Percentiles rank a stretch among this genome's conserved stretches.
phyloP scores from a whole-genome alignment of 345 rosid genomes.

The Punica granatum region DNA sequence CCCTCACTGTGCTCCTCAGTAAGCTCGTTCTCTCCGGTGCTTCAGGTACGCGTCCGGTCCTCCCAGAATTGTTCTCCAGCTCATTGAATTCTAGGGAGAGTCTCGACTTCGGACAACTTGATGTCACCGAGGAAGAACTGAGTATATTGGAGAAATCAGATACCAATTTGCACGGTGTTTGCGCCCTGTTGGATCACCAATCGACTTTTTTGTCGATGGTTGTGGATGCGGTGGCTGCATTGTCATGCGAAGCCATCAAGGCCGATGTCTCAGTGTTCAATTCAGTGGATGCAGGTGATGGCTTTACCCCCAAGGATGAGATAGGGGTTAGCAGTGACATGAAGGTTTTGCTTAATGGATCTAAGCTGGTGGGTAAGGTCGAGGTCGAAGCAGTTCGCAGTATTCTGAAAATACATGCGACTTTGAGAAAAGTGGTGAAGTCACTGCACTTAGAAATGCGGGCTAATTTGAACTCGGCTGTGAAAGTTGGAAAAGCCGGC shows the following conservation, averaged over 20 bases:
- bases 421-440: conserved; percentile 50
- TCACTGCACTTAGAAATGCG: conserved; percentile 45
- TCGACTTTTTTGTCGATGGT: conserved; percentile 38
- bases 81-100: conserved; percentile 18
- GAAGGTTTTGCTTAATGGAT: conserved; percentile 65
- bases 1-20: conserved; percentile 42
- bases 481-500: conserved; percentile 26
- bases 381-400: conserved; percentile 31
- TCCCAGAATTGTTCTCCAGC: conserved; percentile 30
- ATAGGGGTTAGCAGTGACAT: conserved; percentile 63
- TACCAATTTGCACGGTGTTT: conserved; percentile 34
- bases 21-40: conserved; percentile 40
- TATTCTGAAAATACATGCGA: conserved; percentile 49
- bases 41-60: conserved; percentile 24
- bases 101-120: conserved; percentile 14
- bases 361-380: conserved; percentile 43
- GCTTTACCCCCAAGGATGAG: conserved; percentile 52
- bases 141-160: conserved; percentile 25
- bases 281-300: conserved; percentile 60
- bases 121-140: conserved; percentile 41
- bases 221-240: conserved; percentile 53
- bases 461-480: conserved; percentile 40
- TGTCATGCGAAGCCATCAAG: conserved; percentile 65
- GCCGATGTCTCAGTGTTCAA: conserved; percentile 42
- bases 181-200: conserved; percentile 51